Percentiles rank a stretch among this genome's conserved stretches.
phyloP scores from a whole-genome alignment of 2,329 filamentous ascomycete species.

The Keithomyces neogunnii region DNA sequence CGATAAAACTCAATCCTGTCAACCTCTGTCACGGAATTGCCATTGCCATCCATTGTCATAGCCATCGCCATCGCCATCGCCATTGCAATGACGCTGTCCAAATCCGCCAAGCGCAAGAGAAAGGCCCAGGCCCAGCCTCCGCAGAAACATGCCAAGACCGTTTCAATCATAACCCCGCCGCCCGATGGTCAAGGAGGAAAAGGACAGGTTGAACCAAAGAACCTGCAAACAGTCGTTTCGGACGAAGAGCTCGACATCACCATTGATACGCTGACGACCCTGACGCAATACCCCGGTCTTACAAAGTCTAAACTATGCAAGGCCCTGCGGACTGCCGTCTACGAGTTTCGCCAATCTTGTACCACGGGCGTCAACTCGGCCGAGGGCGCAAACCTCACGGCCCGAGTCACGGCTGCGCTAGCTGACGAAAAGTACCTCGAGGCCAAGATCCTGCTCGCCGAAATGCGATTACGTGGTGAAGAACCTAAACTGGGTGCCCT shows the following conservation, averaged over 20 bases:
- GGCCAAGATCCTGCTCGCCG: slow-evolving; percentile 56
- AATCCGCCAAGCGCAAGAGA: slow-evolving; percentile 37
- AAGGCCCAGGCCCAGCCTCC: slow-evolving; percentile 24
- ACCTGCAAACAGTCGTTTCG: slow-evolving; percentile 45
- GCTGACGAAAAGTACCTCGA: slow-evolving; percentile 57
- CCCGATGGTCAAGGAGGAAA: slow-evolving; percentile 20
- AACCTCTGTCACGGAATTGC: too few relatives aligned
- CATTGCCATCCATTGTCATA: too few relatives aligned
- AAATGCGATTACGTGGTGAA: slow-evolving; percentile 60
- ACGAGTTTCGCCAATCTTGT: slow-evolving; percentile 60
- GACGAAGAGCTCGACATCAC: slow-evolving; percentile 59
- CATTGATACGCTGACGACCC: slow-evolving; percentile 52
- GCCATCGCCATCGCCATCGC: not conserved
- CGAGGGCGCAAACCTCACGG: slow-evolving; percentile 54
- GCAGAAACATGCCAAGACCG: slow-evolving; percentile 30
- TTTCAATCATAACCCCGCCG: slow-evolving; percentile 22
- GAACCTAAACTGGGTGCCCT: slow-evolving; percentile 59
- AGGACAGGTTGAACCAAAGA: slow-evolving; percentile 33
- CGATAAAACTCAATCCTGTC: too few relatives aligned
- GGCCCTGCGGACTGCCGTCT: slow-evolving; percentile 57
- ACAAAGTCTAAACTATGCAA: slow-evolving; percentile 64
- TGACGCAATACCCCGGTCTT: slow-evolving; percentile 49
- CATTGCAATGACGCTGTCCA: slow-evolving; percentile 25
- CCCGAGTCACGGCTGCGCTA: slow-evolving; percentile 56
- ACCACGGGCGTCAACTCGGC: slow-evolving; percentile 56